Evolutionary conservation across 495 filamentous ascomycete genomes (phyloP), one percentile per base, ranked within the genome.

Genomic region (Penicillium cinerascens): DNA sequence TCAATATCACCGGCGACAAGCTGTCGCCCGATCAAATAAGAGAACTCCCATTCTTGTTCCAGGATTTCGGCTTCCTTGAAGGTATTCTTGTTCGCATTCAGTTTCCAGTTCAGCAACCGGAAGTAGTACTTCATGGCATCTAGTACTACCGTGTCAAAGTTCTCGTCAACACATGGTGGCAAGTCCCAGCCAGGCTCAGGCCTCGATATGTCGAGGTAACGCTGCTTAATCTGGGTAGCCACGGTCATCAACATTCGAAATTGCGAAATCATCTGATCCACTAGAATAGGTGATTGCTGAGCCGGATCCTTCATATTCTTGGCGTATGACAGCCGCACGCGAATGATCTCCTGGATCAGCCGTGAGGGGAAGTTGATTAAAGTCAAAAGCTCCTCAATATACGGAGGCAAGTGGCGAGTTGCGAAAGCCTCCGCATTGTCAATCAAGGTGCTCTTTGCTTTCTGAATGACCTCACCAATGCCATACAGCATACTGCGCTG

Each of bases 51-150:
- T 67, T 97, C 93, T 59, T 96, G 92, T 63, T 96, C 92, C 26
- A 98, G 73, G 54, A 98, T 89, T 70, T 98, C 93, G 11, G 93
- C 93, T 62, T 97, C 93, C 65, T 97, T 97, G 79, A 97, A 97
- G 0, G 93, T 96, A 69, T 97, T 98, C 66, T 96, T 97, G 72
- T 97, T 97, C 40, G 91, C 89, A 63, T 90, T 91, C 41, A 98
- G 75, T 65, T 97, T 97, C 88, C 91, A 96, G 60, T 96, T 96
- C 45, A 98, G 76, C 73, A 98, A 87, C 58, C 90, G 88, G 76
- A 98, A 97, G 66, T 97, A 98, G 66, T 95, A 97, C 64, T 91
- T 95, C 56, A 98, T 78, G 1, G 92, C 92, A 64, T 97, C 92
- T 44, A 98, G 68, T 6, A 97, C 90, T n/a, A 93, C 89, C n/a